Conservation (phyloP, 176 grass and related monocot species). For the Stipa capillata region DNA sequence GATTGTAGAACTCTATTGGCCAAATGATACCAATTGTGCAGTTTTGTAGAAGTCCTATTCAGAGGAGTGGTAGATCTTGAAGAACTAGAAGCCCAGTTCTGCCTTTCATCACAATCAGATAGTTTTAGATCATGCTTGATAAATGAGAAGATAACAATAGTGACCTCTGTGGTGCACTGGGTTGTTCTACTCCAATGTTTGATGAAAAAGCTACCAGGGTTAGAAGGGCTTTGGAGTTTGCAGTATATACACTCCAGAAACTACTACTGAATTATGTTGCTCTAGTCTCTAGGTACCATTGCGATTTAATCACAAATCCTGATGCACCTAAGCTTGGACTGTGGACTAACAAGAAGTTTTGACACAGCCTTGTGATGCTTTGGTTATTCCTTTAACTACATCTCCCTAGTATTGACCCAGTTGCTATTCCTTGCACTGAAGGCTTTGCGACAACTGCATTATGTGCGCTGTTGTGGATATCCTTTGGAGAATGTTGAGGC, state of each 20-base stretch:
- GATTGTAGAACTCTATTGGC: too few species aligned
- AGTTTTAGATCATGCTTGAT: background rate
- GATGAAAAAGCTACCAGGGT: background rate
- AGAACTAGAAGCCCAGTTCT: too few species aligned
- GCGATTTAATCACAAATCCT: background rate
- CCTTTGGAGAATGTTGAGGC: background rate
- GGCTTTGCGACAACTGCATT: too few species aligned
- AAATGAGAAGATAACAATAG: background rate
- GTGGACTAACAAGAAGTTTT: background rate
- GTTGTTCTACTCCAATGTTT: background rate
- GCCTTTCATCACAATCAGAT: background rate
- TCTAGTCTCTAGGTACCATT: background rate
- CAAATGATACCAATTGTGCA: too few species aligned
- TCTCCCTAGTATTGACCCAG: too few species aligned
- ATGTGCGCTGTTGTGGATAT: too few species aligned
- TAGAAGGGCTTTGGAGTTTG: background rate
- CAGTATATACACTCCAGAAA: background rate
- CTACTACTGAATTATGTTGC: background rate
- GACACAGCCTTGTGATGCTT: too few species aligned
- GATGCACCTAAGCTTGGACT: background rate
- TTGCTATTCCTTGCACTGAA: too few species aligned
- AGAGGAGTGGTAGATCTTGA: too few species aligned
- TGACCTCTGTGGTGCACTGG: background rate
- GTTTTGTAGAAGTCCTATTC: too few species aligned
- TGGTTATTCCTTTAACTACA: too few species aligned